These are phyloP conservation scores for Sporobolus alterniflorus DNA, from an alignment of 202 grass and related monocot genomes.

Conservation along the genomic window DNA sequence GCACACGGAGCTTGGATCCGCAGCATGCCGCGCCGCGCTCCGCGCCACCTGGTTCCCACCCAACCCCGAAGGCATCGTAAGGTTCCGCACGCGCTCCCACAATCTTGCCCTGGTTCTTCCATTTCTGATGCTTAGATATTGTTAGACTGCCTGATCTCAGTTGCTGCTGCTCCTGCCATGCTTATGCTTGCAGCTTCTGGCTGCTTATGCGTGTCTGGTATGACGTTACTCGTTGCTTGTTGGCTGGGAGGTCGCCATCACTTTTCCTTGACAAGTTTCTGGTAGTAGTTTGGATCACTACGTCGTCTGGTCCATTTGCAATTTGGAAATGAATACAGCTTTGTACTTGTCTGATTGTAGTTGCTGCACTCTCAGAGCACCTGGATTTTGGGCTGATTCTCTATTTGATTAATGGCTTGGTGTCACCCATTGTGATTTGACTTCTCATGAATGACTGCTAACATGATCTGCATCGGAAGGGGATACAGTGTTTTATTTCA, in stretches of 20 bases:
- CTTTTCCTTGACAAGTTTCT: constrained; percentile 1
- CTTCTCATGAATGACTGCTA: neutral
- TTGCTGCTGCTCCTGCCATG: constrained; percentile 10
- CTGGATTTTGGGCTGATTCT: neutral
- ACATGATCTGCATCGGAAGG: neutral
- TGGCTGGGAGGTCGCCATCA: neutral
- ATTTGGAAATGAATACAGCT: neutral
- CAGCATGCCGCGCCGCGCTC: constrained; percentile 63
- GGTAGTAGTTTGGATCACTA: constrained; percentile 8
- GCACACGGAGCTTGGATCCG: constrained; percentile 67
- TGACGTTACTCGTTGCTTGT: constrained; percentile 29
- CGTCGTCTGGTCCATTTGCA: neutral
- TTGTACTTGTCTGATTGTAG: neutral
- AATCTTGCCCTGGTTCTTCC: neutral
- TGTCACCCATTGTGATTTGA: neutral
- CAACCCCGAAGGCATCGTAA: constrained; percentile 80
- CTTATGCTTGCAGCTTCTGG: constrained; percentile 17
- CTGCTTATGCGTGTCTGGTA: neutral
- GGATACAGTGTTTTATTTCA: neutral
- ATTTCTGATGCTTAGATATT: constrained; percentile 51
- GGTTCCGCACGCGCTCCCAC: constrained; percentile 59
- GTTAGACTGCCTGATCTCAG: constrained; percentile 36
- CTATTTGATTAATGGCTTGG: neutral
- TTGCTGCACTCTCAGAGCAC: neutral
- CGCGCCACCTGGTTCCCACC: constrained; percentile 91